A percentile compares a stretch with the other conserved stretches of the same genome.
Evolutionary conservation across 2,329 filamentous ascomycete species (phyloP).

Genomic region (Piedraia hortae): DNA sequence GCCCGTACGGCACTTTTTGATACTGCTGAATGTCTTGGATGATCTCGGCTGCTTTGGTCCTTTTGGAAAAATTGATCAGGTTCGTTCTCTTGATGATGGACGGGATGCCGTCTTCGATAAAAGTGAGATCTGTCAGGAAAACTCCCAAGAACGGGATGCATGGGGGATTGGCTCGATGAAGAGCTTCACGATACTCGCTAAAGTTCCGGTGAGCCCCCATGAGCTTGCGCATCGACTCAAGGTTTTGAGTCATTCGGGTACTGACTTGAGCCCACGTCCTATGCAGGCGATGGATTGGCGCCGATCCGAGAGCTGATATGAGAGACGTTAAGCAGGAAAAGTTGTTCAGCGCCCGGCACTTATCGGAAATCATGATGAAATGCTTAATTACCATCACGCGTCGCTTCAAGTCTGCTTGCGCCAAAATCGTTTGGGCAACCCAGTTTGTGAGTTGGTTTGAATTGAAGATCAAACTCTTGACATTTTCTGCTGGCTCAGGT

Average conservation of each 20-base stretch:
- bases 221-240: conserved; percentile 77
- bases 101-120: conserved; percentile 94
- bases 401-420: conserved; percentile 82
- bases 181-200: conserved; percentile 75
- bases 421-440: conserved; percentile 97
- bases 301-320: conserved; percentile 81
- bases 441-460: conserved; percentile 98
- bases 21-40: conserved; percentile 98
- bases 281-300: conserved; percentile 77
- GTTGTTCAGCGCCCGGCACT: conserved; percentile 83
- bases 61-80: conserved; percentile 95
- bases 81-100: conserved; percentile 90
- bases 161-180: conserved; percentile 80
- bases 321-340: conserved; percentile 95
- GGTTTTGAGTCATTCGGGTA: conserved; percentile 45
- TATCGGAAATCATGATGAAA: conserved; percentile 88
- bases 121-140: conserved; percentile 88
- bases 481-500: conserved; percentile 67
- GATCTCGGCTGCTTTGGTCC: conserved; percentile 90
- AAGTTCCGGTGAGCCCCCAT: conserved; percentile 99
- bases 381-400: conserved; percentile 95
- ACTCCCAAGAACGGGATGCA: conserved; percentile 99
- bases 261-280: conserved; percentile 88
- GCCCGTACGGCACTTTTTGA: conserved; percentile 84
- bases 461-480: conserved; percentile 87